Base-by-base conservation (phyloP, 805 yeast genomes). In the Candida namnaoensis region DNA sequence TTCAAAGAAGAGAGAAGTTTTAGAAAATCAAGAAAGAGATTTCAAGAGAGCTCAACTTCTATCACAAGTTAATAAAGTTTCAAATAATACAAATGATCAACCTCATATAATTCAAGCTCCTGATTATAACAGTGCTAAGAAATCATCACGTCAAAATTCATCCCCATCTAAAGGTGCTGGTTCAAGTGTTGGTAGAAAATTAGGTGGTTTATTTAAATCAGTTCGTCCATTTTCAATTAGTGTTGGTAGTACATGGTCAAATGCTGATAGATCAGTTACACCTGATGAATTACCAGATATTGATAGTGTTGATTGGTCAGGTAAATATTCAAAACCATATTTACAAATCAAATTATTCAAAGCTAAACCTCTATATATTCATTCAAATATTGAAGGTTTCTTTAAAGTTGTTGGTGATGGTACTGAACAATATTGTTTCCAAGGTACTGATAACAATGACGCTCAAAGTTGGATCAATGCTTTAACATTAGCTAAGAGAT, bases 391-490 rank as follows among this genome's bases (percentile, higher is more conserved):
- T 54, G 51, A 68, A 49, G 62, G 71, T 43, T 54, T 69, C 33
- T 71, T 73, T 55, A 70, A 68, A 44, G 47, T 74, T 24, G 60
- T 69, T 11, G 59, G 65, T 51, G 66, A 63, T 30, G 68, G 68
- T 42, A 73, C 72, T 12, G 73, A 72, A 12, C 85, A 81, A 43
- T 72, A 64, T 53, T 66, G 77, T 34, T 71, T 90, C 52, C 96
- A 91, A 58, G 81, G 91, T 0, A 55, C 72, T 0, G 66, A 60
- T 46, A 80, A 78, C 6, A 46, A 54, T 1, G 95, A 85, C 28
- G 74, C 82, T 42, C 76, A 74, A 40, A 87, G 79, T 36, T 90
- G 97, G 98, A 66, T 86, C 1, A 69, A 66, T 38, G 57, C 60
- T 42, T 56, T 69, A 27, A 65, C 59, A 38, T 47, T 60, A 13